Percentiles rank a stretch among this genome's conserved stretches.
phyloP scores from a whole-genome alignment of 2,329 filamentous ascomycete species.

The Coniochaeta hoffmannii region DNA sequence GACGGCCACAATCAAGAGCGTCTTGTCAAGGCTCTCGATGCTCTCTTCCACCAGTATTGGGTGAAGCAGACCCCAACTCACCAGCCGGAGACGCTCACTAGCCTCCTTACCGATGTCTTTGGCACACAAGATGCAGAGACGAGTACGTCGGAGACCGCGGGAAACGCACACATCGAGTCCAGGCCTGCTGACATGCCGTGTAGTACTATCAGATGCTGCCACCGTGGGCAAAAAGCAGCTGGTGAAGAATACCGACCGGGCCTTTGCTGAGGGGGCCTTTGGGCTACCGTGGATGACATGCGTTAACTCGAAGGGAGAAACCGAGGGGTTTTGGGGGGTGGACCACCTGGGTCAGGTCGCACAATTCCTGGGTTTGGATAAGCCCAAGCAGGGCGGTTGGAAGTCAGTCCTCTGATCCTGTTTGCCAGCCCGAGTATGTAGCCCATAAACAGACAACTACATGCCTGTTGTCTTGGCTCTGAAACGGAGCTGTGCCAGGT shows the following conservation, averaged over 20 bases:
- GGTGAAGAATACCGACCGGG: constrained; percentile 24
- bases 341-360: constrained; percentile 29
- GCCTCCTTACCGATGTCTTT: constrained; percentile 18
- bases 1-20: constrained; percentile 13
- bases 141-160: constrained; percentile 8
- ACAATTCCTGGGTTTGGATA: constrained; percentile 24
- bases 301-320: constrained; percentile 21
- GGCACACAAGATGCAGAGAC: constrained; percentile 16
- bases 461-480: constrained; percentile 4
- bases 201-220: constrained; percentile 18
- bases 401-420: constrained; percentile 21
- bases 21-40: constrained; percentile 21
- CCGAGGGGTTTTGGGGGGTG: constrained; percentile 30
- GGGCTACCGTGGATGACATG: constrained; percentile 31
- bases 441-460: background rate
- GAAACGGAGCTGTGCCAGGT: no score
- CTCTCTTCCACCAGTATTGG: constrained; percentile 25
- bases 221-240: constrained; percentile 22
- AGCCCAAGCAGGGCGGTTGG: constrained; percentile 20
- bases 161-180: background rate
- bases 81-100: constrained; percentile 18
- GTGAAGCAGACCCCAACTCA: constrained; percentile 19
- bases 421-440: background rate
- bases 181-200: background rate
- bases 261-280: constrained; percentile 28